Evolutionary conservation across 1,139 yeast genomes (phyloP).

Genomic region (Kodamaea derodonti): DNA sequence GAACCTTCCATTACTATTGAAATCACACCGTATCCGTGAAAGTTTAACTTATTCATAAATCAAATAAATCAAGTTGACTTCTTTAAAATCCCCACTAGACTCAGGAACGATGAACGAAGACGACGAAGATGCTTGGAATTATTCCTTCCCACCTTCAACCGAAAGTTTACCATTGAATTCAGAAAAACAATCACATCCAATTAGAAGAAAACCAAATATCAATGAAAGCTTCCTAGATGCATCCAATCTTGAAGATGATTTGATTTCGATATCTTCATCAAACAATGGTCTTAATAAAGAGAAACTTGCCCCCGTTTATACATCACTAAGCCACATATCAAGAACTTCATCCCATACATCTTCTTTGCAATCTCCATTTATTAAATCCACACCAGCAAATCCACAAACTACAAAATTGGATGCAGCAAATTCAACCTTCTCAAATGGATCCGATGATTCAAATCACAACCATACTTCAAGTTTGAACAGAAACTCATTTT

Average conservation of each 20-base stretch:
- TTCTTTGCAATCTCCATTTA: conserved; percentile 36
- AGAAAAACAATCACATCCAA: conserved; percentile 5
- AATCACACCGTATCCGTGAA: too few species aligned
- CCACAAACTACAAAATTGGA: conserved; percentile 59
- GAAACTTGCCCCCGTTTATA: conserved; percentile 1
- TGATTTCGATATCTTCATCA: conserved; percentile 7
- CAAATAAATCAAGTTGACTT: too few species aligned
- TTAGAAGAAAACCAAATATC: background rate
- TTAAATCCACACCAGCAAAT: conserved; percentile 53
- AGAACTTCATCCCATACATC: conserved; percentile 23
- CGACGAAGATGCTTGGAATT: conserved; percentile 44
- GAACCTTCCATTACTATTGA: too few species aligned
- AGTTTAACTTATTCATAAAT: too few species aligned
- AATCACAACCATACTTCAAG: conserved; percentile 3
- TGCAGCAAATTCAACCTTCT: conserved; percentile 30
- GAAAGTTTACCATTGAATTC: conserved; percentile 22
- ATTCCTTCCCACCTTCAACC: conserved; percentile 41
- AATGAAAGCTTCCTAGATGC: conserved; percentile 6
- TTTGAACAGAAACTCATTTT: conserved; percentile 6
- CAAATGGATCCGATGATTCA: conserved; percentile 1
- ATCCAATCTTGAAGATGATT: conserved; percentile 2
- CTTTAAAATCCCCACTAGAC: too few species aligned
- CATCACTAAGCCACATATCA: conserved; percentile 5
- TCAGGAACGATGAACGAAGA: too few species aligned
- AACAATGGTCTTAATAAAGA: conserved; percentile 2